phyloP scores from a whole-genome alignment of 106 monocot species.

The Dendrobium chrysotoxum region DNA sequence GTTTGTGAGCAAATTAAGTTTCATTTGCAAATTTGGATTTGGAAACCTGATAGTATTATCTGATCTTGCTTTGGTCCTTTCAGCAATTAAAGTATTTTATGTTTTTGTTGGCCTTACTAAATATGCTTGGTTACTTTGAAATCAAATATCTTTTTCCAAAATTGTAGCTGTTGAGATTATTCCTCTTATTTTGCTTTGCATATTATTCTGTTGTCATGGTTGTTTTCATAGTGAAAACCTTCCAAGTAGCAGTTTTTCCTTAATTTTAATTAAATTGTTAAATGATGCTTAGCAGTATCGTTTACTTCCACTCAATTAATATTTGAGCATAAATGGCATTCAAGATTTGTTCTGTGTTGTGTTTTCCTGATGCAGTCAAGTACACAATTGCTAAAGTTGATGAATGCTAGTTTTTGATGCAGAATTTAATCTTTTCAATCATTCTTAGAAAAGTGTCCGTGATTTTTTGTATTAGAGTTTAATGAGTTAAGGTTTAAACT shows the following conservation, averaged over 20 bases:
- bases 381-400: background rate
- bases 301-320: background rate
- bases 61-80: background rate
- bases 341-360: background rate
- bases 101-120: background rate
- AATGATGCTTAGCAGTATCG: background rate
- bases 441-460: background rate
- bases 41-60: background rate
- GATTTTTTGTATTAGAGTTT: background rate
- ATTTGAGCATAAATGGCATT: background rate
- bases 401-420: background rate
- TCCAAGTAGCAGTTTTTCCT: background rate
- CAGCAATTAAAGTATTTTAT: background rate
- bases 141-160: background rate
- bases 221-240: background rate
- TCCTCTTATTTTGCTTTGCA: background rate
- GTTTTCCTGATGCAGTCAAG: background rate
- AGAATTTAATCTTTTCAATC: background rate
- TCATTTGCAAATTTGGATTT: background rate
- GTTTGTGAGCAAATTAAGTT: conserved; percentile 11
- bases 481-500: background rate
- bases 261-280: background rate
- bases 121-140: background rate
- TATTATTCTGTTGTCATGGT: background rate
- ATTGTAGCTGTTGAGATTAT: background rate